Evolutionary conservation across 208 protist genomes (phyloP), one percentile per base, ranked within the genome.

Genomic region (Trypanosoma cruzi): DNA sequence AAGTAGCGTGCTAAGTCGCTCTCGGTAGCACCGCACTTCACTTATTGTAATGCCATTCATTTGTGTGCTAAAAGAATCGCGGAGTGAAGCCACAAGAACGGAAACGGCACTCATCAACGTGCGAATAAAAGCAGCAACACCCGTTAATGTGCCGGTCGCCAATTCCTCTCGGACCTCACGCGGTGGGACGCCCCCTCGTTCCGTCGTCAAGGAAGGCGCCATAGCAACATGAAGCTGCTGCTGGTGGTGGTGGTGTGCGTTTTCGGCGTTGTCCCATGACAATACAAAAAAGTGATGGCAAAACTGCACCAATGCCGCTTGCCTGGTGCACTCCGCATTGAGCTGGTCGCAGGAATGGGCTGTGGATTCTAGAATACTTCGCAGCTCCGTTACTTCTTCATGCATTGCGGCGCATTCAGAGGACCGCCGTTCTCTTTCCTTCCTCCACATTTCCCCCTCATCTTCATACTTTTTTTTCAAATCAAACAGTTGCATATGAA

Each of bases 401-500:
- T 84, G 64, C n/a, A 89, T 63, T 44, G 18, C 56, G 4, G 34
- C 0, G 6, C 31, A n/a, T 50, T 75, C 71, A 28, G 54, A 26
- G 10, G 34, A 31, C n/a, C 26, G 54, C 11, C 53, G 55, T 36
- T 58, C 77, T 48, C 40, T 50, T 56, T 54, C 64, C 28, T 11
- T 24, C 24, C 48, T 61, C 69, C 28, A 71, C 61, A 32, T 67
- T 56, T 64, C 75, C 37, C 67, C 31, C 18, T 67, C 52, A 42
- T 86, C 77, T 32, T 88, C 85, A 31, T 80, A 71, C 29, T 80
- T 79, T 13, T 69, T 88, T 57, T 84, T 79, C 52, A 79, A 32
- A 7, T 78, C 76, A 66, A 84, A 95, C 31, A 82, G 70, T 60
- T 91, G 78, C 37, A 85, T 85, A 57, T 91, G 86, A 54, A 95